phyloP scores from a whole-genome alignment of 225 moss, liverwort and hornwort species.

The Takakia lepidozioides region DNA sequence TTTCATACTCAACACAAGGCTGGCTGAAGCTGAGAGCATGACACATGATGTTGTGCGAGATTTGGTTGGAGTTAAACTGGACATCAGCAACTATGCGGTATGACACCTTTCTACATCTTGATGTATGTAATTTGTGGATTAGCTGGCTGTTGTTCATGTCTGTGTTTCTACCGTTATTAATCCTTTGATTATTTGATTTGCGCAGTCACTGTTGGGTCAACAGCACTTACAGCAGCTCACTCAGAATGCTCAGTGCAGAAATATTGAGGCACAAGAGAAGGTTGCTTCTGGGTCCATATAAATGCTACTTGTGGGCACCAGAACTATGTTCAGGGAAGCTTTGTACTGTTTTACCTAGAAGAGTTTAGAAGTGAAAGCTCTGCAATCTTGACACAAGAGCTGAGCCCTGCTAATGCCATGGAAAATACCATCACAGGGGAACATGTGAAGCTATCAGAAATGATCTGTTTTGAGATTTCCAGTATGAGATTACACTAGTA shows the following conservation, averaged over 20 bases:
- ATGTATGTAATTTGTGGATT: no score
- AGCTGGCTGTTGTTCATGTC: background rate
- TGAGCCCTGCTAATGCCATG: background rate
- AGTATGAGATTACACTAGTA: no score
- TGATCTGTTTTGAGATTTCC: constrained; percentile 3
- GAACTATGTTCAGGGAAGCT: no score
- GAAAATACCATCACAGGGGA: background rate
- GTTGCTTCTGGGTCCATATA: constrained; percentile 8
- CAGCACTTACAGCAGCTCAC: constrained; percentile 83
- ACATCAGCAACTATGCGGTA: constrained; percentile 88
- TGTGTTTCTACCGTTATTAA: background rate
- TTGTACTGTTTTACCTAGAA: no score
- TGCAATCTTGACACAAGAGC: background rate
- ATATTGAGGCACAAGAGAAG: constrained; percentile 34
- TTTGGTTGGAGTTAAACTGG: constrained; percentile 90
- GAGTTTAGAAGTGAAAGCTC: background rate
- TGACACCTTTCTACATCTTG: constrained; percentile 3
- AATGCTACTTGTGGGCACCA: no score
- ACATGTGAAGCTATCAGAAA: constrained; percentile 18
- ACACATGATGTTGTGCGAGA: constrained; percentile 96
- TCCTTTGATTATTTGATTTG: background rate
- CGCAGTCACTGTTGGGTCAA: constrained; percentile 68
- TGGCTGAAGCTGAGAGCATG: constrained; percentile 99
- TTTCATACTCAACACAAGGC: constrained; percentile 71
- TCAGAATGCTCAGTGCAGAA: constrained; percentile 62